Evolutionary conservation across 345 rosid species (phyloP).

Genomic region (Syzygium aqueum): DNA sequence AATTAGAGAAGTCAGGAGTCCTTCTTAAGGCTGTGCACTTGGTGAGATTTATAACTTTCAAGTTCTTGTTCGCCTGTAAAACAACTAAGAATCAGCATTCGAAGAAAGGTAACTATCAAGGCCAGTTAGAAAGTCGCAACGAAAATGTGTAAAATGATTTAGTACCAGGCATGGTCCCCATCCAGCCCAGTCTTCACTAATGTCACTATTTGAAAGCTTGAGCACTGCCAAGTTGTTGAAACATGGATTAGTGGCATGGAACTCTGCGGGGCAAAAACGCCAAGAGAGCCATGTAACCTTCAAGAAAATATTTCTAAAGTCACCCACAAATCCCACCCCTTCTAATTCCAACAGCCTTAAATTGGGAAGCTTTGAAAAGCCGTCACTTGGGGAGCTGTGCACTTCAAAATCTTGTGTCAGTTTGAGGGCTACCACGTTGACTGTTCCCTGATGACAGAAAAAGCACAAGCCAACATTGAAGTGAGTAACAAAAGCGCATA

Average conservation of each 20-base stretch:
- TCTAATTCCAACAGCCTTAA: background rate
- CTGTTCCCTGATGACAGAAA: background rate
- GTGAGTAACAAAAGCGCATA: background rate
- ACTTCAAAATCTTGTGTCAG: fast-evolving
- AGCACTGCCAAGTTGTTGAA: background rate
- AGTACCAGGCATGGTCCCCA: background rate
- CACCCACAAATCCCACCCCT: background rate
- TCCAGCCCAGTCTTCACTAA: background rate
- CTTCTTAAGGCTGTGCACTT: background rate
- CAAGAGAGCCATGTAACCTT: background rate
- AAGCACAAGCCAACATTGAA: background rate
- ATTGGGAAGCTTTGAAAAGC: background rate
- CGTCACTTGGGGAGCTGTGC: background rate
- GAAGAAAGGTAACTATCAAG: background rate
- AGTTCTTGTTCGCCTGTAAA: background rate
- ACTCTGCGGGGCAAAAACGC: background rate
- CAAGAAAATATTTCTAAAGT: background rate
- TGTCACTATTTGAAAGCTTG: background rate
- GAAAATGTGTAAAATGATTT: background rate
- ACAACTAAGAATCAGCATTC: background rate
- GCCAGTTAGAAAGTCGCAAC: background rate
- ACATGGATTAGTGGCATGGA: background rate
- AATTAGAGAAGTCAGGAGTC: background rate
- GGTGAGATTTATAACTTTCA: constrained; percentile 1
- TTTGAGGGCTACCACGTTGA: background rate